Conservation (phyloP, 164 flowering plant genomes). For the Stephania cephalantha region DNA sequence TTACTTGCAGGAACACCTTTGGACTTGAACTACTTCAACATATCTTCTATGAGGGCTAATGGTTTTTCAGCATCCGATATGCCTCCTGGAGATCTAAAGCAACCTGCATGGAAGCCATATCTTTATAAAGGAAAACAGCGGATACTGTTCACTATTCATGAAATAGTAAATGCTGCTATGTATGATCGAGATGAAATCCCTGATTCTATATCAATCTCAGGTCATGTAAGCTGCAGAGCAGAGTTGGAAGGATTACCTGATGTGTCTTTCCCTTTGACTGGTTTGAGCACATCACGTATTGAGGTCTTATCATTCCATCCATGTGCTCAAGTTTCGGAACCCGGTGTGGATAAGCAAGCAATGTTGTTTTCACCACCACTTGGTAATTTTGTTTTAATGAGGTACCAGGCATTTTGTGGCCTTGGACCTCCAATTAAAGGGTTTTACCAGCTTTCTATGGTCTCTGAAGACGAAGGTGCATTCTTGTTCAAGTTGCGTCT, state of each 20-base stretch:
- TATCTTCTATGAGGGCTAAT: conserved; percentile 56
- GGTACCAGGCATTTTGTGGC: conserved; percentile 63
- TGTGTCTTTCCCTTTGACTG: conserved; percentile 78
- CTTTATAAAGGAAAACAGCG: conserved; percentile 88
- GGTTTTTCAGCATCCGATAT: conserved; percentile 80
- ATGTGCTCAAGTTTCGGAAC: conserved; percentile 93
- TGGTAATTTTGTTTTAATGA: conserved; percentile 86
- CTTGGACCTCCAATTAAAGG: conserved; percentile 90
- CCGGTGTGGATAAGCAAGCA: conserved; percentile 76
- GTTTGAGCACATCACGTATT: conserved; percentile 49
- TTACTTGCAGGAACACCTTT: conserved; percentile 70
- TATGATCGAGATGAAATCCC: conserved; percentile 97
- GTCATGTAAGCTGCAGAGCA: conserved; percentile 93
- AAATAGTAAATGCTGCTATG: conserved; percentile 81
- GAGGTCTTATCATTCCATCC: conserved; percentile 89
- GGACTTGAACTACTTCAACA: conserved; percentile 71
- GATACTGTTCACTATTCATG: conserved; percentile 65
- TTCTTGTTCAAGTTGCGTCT: conserved; percentile 79
- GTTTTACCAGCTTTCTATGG: conserved; percentile 99
- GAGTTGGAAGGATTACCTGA: conserved; percentile 97
- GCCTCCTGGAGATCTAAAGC: conserved; percentile 79
- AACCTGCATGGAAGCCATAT: conserved; percentile 99
- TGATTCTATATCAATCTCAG: conserved; percentile 72
- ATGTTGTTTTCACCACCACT: conserved; percentile 89
- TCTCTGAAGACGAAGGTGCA: conserved; percentile 98